These are phyloP conservation scores for Diplodia intermedia DNA, from an alignment of 2,329 filamentous ascomycete genomes.

Conservation along the genomic window DNA sequence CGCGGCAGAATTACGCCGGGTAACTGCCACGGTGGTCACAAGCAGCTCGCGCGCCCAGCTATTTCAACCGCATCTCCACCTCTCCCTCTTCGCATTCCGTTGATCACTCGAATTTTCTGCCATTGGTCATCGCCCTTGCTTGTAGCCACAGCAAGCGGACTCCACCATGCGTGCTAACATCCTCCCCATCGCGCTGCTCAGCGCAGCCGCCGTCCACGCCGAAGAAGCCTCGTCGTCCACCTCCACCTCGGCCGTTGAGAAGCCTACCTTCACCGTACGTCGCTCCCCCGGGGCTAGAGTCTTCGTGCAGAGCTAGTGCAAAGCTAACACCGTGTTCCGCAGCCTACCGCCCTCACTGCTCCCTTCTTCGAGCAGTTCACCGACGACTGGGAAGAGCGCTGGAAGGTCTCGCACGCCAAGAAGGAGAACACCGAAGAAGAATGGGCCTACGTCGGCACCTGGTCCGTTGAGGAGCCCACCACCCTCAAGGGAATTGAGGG, in stretches of 20 bases:
- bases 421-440: slow-evolving; percentile 87
- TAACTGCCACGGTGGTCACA: slow-evolving; percentile 31
- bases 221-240: slow-evolving; percentile 62
- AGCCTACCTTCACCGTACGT: slow-evolving; percentile 89
- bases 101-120: slow-evolving; percentile 22
- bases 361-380: slow-evolving; percentile 99
- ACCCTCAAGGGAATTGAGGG: slow-evolving; percentile 91
- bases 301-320: not conserved
- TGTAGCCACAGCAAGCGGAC: slow-evolving; percentile 24
- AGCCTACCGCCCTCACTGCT: slow-evolving; percentile 89
- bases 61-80: slow-evolving; percentile 32
- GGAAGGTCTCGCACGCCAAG: slow-evolving; percentile 95
- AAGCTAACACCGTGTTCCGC: slow-evolving; percentile 38
- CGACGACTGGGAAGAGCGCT: slow-evolving; percentile 90
- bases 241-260: slow-evolving; percentile 56
- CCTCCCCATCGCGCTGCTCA: slow-evolving; percentile 72
- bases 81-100: slow-evolving; percentile 19
- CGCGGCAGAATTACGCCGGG: slow-evolving; percentile 24
- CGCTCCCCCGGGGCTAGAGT: slow-evolving; percentile 25
- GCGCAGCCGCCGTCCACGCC: slow-evolving; percentile 74
- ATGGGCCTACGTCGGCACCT: slow-evolving; percentile 97
- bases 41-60: slow-evolving; percentile 12
- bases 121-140: slow-evolving; percentile 32
- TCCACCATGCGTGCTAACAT: slow-evolving; percentile 82
- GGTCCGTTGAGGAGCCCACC: slow-evolving; percentile 92